A percentile compares a stretch with the other conserved stretches of the same genome.
phyloP scores from a whole-genome alignment of 2,329 filamentous ascomycete species.

The Immersiporthe knoxdaviesiana region DNA sequence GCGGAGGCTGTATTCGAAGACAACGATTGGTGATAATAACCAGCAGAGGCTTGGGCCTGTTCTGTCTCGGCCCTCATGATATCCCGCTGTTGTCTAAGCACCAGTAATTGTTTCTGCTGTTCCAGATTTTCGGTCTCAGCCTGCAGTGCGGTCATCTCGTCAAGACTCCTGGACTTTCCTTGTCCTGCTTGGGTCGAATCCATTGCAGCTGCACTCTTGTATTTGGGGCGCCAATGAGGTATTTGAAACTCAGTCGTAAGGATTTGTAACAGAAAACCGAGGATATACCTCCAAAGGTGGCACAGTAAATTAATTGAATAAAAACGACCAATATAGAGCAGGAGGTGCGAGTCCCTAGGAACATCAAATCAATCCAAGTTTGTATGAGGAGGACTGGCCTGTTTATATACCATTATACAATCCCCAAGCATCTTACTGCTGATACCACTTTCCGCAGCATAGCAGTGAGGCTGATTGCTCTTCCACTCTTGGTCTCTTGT shows the following conservation, averaged over 20 bases:
- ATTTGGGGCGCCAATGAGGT: not conserved
- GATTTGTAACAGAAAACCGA: not conserved
- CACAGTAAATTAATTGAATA: no score
- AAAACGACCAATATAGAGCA: no score
- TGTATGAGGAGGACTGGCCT: not conserved
- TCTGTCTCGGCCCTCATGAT: not conserved
- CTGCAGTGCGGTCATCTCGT: slow-evolving; percentile 1
- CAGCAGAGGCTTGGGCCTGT: not conserved
- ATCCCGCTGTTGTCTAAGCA: not conserved
- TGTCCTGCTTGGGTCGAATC: not conserved
- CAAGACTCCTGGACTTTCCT: not conserved
- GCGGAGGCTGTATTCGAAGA: not conserved
- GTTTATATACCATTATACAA: not conserved
- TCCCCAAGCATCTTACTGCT: not conserved
- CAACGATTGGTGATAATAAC: not conserved
- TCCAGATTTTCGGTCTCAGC: slow-evolving; percentile 1
- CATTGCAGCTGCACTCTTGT: not conserved
- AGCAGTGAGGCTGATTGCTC: not conserved
- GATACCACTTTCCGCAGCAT: not conserved
- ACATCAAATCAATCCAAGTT: not conserved
- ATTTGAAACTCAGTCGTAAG: no score
- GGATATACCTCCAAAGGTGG: not conserved
- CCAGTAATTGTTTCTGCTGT: not conserved
- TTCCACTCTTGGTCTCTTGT: not conserved
- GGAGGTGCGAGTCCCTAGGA: not conserved